Evolutionary conservation across 1,284 basidiomycete genomes (phyloP).

Genomic region (Melampsora larici-populina): DNA sequence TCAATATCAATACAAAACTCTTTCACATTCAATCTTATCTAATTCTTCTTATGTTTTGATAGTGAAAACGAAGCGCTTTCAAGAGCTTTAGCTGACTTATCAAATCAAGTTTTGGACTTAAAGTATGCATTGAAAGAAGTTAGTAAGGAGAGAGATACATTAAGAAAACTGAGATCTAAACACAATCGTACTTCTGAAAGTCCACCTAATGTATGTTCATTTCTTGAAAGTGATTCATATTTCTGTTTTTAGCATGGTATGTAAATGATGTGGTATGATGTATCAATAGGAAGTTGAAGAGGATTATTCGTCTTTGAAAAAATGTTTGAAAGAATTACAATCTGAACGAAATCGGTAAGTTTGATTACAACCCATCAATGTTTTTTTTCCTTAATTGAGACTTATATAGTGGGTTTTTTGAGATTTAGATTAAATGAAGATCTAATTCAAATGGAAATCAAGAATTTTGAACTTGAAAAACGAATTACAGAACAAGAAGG

Average conservation of each 20-base stretch:
- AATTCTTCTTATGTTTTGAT: neutral
- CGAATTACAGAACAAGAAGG: conserved; percentile 32
- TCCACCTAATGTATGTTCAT: neutral
- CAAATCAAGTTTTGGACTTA: conserved; percentile 28
- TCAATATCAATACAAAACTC: neutral
- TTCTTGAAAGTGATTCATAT: no score
- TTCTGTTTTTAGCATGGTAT: no score
- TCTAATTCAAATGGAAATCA: conserved; percentile 19
- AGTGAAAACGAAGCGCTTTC: conserved; percentile 32
- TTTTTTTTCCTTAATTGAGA: neutral
- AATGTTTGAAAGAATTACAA: conserved; percentile 15
- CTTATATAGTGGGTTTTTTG: neutral
- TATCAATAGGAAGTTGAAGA: conserved; percentile 7
- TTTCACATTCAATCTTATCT: neutral
- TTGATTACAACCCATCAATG: neutral
- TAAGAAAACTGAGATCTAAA: conserved; percentile 7
- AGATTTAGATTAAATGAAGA: conserved; percentile 21
- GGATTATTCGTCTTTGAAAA: conserved; percentile 18
- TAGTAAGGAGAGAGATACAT: conserved; percentile 20
- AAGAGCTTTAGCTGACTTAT: conserved; percentile 28
- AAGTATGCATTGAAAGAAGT: conserved; percentile 37
- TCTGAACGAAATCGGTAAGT: conserved; percentile 34
- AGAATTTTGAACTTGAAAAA: conserved; percentile 17
- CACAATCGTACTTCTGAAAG: neutral
- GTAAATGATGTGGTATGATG: no score